Percentiles rank a stretch among this genome's conserved stretches.
These are phyloP conservation scores for Bipolaris zeicola DNA, from an alignment of 2,329 filamentous ascomycete species.

Conservation along the genomic window DNA sequence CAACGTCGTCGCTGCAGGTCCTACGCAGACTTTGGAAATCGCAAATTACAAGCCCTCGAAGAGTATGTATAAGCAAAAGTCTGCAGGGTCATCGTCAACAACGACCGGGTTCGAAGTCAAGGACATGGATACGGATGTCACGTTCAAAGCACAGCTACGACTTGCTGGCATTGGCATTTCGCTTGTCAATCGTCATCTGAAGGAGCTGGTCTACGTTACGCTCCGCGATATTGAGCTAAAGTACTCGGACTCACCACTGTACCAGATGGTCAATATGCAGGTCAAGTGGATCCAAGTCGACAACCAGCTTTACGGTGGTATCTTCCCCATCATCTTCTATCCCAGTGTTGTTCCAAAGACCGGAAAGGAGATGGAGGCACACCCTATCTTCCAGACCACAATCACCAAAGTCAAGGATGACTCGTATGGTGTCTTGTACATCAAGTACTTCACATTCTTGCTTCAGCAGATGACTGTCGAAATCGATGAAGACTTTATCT, in stretches of 20 bases:
- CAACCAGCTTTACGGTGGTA: conserved; percentile 96
- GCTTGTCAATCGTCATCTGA: conserved; percentile 87
- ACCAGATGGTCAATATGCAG: conserved; percentile 86
- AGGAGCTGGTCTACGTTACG: conserved; percentile 91
- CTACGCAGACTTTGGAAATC: conserved; percentile 90
- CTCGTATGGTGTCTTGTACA: conserved; percentile 95
- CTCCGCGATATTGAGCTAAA: conserved; percentile 89
- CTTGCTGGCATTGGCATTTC: conserved; percentile 92
- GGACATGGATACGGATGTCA: conserved; percentile 83
- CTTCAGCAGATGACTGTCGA: conserved; percentile 98
- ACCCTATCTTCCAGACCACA: conserved; percentile 91
- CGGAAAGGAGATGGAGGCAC: conserved; percentile 92
- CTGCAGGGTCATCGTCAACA: conserved; percentile 62
- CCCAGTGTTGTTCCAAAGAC: conserved; percentile 98
- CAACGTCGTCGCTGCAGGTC: conserved; percentile 93
- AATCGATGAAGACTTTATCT: conserved; percentile 97
- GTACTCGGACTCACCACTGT: conserved; percentile 89
- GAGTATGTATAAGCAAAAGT: conserved; percentile 82
- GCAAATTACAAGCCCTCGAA: conserved; percentile 93
- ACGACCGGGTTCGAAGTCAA: conserved; percentile 89
- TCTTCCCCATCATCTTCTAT: conserved; percentile 97
- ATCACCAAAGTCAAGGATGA: conserved; percentile 96
- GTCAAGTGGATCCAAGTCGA: conserved; percentile 99
- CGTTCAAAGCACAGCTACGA: conserved; percentile 85
- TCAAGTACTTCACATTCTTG: conserved; percentile 94